Evolutionary conservation across 305 asterid species (phyloP).

Genomic region (Ajuga reptans): DNA sequence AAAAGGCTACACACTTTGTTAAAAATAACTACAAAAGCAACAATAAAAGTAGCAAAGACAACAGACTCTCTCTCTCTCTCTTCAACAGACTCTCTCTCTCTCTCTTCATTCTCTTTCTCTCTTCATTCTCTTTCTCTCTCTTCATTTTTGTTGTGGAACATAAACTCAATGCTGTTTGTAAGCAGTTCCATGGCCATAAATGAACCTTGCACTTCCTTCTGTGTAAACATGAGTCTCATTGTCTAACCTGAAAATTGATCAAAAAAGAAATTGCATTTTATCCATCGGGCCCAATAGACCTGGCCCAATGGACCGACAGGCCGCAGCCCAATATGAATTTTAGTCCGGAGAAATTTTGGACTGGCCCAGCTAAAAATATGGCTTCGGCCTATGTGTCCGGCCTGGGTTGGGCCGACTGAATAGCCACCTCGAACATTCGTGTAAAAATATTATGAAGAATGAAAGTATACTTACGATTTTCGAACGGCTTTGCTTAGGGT

Average conservation of each 20-base stretch:
- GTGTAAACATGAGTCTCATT: constrained; percentile 76
- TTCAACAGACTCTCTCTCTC: neutral
- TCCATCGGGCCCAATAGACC: no score
- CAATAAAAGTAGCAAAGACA: constrained; percentile 15
- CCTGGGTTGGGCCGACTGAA: no score
- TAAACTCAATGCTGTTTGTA: constrained; percentile 31
- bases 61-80: neutral
- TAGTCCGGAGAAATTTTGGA: no score
- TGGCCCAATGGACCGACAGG: no score
- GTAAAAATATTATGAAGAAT: no score
- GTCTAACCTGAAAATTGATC: constrained; percentile 39
- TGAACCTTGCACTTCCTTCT: constrained; percentile 83
- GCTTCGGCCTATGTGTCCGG: no score
- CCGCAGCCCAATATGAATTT: no score
- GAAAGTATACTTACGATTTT: constrained; percentile 51
- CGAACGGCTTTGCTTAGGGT: constrained; percentile 84
- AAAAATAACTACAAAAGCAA: constrained; percentile 23
- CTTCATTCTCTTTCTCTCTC: neutral
- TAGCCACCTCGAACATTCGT: no score
- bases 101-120: neutral
- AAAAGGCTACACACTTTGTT: constrained; percentile 23
- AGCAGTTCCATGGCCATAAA: constrained; percentile 72
- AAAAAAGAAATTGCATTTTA: neutral
- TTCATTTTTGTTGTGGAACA: neutral
- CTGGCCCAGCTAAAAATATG: no score